Evolutionary conservation across 139 green algal genomes (phyloP).

Genomic region (Chlamydomonas schloesseri): DNA sequence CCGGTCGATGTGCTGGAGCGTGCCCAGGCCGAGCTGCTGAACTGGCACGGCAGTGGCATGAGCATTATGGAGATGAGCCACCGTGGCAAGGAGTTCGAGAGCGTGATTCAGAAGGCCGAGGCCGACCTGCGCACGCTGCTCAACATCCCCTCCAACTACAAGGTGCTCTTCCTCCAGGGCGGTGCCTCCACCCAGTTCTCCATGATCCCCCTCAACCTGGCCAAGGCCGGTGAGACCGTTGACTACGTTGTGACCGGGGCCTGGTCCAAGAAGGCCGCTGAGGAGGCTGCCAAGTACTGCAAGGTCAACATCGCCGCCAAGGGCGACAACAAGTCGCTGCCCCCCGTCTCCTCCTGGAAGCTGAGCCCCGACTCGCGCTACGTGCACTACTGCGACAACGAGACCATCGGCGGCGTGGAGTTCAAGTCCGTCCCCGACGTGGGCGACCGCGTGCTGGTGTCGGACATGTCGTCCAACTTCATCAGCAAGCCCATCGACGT

Average conservation of each 20-base stretch:
- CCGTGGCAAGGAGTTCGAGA: constrained; percentile 95
- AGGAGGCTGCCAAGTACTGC: constrained; percentile 89
- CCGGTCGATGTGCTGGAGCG: constrained; percentile 93
- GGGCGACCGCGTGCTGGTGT: constrained; percentile 80
- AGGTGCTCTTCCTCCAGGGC: constrained; percentile 87
- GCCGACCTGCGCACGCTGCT: constrained; percentile 93
- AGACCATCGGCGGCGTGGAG: constrained; percentile 99
- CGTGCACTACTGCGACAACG: constrained; percentile 99
- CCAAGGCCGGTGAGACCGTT: constrained; percentile 55
- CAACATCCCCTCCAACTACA: constrained; percentile 96
- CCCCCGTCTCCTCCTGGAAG: constrained; percentile 83
- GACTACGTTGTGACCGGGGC: constrained; percentile 93
- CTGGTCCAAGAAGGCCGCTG: constrained; percentile 94
- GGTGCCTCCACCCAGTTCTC: constrained; percentile 96
- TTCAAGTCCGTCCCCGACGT: constrained; percentile 91
- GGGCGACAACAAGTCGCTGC: constrained; percentile 92
- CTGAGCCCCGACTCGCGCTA: constrained; percentile 87
- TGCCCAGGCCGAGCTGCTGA: constrained; percentile 94
- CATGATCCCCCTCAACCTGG: constrained; percentile 95
- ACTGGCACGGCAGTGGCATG: constrained; percentile 92
- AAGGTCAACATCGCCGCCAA: constrained; percentile 83
- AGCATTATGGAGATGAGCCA: constrained; percentile 99
- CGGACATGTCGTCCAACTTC: constrained; percentile 99
- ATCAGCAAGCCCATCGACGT: constrained; percentile 98
- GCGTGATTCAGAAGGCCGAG: constrained; percentile 92